Evolutionary conservation across 192 early-diverging fungal genomes (phyloP).

Genomic region (Pilaira anomala): DNA sequence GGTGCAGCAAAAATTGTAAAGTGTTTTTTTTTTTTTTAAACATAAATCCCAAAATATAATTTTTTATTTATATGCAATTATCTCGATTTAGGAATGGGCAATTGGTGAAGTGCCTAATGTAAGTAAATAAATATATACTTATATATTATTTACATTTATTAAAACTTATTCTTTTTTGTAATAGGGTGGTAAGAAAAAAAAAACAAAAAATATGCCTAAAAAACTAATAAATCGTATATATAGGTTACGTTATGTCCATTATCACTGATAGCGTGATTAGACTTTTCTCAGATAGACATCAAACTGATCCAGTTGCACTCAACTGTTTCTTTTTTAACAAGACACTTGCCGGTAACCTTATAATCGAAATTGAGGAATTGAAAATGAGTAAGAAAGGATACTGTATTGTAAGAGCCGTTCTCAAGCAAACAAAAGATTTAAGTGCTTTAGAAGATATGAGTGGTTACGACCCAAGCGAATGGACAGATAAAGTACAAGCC

Average conservation of each 20-base stretch:
- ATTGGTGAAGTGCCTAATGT: conserved; percentile 20
- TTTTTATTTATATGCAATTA: too few species aligned
- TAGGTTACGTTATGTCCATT: conserved; percentile 27
- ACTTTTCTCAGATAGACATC: conserved; percentile 14
- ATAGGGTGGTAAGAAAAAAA: conserved; percentile 16
- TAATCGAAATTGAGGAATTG: conserved; percentile 29
- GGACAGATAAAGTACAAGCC: neutral
- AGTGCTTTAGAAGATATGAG: neutral
- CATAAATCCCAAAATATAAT: too few species aligned
- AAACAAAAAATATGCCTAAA: neutral
- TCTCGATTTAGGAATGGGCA: conserved; percentile 11
- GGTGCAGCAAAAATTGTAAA: conserved; percentile 8
- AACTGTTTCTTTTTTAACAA: conserved; percentile 34
- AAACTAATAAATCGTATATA: neutral
- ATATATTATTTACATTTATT: neutral
- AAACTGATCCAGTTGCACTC: conserved; percentile 31
- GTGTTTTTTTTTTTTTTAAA: neutral
- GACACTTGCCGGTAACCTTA: neutral
- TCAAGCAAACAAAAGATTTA: conserved; percentile 20
- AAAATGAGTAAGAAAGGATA: conserved; percentile 30
- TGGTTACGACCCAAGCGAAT: conserved; percentile 18
- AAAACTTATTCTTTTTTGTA: neutral
- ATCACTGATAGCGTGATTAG: conserved; percentile 18
- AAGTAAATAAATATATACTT: neutral
- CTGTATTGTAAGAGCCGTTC: conserved; percentile 11